These are phyloP conservation scores for Wickerhamiella occidentalis DNA, from an alignment of 805 yeast genomes.

Conservation along the genomic window DNA sequence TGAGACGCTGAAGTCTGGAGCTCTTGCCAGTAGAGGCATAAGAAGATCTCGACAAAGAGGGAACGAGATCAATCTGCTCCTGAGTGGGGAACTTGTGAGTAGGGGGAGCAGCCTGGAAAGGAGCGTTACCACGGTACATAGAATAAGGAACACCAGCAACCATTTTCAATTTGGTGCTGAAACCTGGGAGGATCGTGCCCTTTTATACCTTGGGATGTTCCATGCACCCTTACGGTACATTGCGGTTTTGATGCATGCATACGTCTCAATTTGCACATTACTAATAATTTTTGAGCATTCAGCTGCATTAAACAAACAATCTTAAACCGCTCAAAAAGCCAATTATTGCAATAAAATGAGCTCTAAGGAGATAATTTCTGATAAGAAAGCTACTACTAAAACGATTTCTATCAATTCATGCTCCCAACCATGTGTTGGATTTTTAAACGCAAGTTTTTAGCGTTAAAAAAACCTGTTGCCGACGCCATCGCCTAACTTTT, in stretches of 20 bases:
- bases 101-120: constrained; percentile 8
- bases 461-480: too few species aligned
- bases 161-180: constrained; percentile 1
- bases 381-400: too few species aligned
- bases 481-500: too few species aligned
- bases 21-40: background rate
- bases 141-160: constrained; percentile 9
- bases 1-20: background rate
- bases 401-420: too few species aligned
- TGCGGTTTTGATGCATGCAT: background rate
- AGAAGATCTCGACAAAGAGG: constrained; percentile 9
- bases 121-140: constrained; percentile 10
- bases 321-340: too few species aligned
- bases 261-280: background rate
- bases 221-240: background rate
- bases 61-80: constrained; percentile 5
- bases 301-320: too few species aligned
- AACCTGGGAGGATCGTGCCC: background rate
- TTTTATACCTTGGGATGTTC: background rate
- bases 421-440: too few species aligned
- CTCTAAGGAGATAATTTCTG: too few species aligned
- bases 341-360: too few species aligned
- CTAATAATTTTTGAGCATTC: too few species aligned
- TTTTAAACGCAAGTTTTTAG: too few species aligned
- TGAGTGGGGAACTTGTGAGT: constrained; percentile 10